Evolutionary conservation across 1,139 yeast species (phyloP), one percentile per base, ranked within the genome.

Genomic region (Wickerhamiella infanticola): DNA sequence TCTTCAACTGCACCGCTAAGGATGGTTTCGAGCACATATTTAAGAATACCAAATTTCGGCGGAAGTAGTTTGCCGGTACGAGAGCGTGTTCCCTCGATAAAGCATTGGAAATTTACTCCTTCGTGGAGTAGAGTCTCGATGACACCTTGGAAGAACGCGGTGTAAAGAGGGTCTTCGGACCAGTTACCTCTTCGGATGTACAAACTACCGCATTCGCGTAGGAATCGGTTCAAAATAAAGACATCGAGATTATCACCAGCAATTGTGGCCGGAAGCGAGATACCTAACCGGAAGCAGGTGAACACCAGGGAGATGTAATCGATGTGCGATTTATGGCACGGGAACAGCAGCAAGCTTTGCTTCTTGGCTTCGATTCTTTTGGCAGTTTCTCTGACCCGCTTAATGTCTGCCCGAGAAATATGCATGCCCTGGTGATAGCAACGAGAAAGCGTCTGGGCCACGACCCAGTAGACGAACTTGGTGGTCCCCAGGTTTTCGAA

Each of bases 241-340:
- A 78, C 77, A 55, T 78, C 77, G 57, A 78, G 69, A 58, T 78
- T 78, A 48, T 78, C 82, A 5, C 84, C 84, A 1, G 84, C 83
- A 45, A 78, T 74, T 3, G 78, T 81, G 3, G 73, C 63, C 1
- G 84, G 84, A 9, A 71, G 61, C 8, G 80, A 67, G 50, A 78
- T 62, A 39, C 77, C 78, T 53, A 77, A 68, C 39, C 82, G 62
- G 53, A 75, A 70, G 48, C 77, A 68, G 41, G 77, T 64, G 48
- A 77, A 66, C 54, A 78, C 83, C 45, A 79, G 58, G 41, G 79
- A 73, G 51, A 78, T 75, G 55, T 78, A 78, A 59, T 78, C 84
- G 41, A 77, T 66, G 56, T 78, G 84, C 23, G 80, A 74, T 57
- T 76, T 77, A 62, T 78, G 84, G 54, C 79, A 68, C 2, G 72